Percentiles rank a stretch among this genome's conserved stretches.
Evolutionary conservation across 2,329 filamentous ascomycete genomes (phyloP).

Genomic region (Cryphonectria nitschkei): DNA sequence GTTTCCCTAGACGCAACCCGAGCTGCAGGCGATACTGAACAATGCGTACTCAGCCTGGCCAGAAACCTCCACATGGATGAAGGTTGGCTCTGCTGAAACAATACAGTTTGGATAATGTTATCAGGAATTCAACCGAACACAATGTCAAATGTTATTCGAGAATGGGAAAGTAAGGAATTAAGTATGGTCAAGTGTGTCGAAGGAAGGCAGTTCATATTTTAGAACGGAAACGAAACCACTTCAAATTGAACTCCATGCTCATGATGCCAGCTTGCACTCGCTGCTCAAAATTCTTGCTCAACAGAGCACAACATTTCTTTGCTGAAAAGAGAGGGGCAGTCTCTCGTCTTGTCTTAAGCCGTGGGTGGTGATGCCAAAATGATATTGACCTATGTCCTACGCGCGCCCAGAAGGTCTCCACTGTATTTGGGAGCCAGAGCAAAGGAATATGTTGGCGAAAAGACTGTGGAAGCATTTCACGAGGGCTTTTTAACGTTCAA

Average conservation of each 20-base stretch:
- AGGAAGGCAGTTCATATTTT: too few relatives aligned
- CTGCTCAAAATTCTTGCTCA: neutral
- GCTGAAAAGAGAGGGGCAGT: too few relatives aligned
- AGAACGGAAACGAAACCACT: too few relatives aligned
- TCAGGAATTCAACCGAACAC: neutral
- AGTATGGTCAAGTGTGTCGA: too few relatives aligned
- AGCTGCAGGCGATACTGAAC: neutral
- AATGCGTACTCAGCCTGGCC: neutral
- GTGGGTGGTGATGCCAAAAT: neutral
- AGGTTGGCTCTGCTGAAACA: neutral
- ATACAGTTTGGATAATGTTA: too few relatives aligned
- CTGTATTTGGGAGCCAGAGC: neutral
- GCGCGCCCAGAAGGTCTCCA: neutral
- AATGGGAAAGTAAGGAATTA: neutral
- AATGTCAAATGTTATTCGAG: neutral
- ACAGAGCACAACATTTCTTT: neutral
- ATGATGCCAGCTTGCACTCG: neutral
- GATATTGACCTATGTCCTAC: neutral
- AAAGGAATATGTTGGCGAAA: neutral
- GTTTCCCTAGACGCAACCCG: neutral
- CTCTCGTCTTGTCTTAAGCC: neutral
- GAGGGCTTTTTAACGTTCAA: neutral
- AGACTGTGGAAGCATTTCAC: neutral
- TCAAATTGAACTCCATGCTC: neutral
- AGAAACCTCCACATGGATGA: neutral